phyloP scores from a whole-genome alignment of 441 rosid genomes.

The Pelargonium australe region DNA sequence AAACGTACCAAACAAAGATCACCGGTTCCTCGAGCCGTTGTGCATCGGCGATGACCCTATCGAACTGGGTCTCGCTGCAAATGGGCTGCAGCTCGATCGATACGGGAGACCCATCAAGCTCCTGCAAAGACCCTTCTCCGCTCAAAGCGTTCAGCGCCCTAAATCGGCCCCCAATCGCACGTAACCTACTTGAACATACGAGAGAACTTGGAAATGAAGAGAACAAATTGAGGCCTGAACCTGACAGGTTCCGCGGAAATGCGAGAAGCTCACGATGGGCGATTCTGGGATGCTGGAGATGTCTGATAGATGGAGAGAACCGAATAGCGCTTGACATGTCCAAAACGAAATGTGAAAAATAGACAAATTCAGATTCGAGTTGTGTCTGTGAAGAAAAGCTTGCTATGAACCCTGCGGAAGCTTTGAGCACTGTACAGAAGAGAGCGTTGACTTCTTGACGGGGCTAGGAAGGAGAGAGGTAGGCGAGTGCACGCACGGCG shows the following conservation, averaged over 20 bases:
- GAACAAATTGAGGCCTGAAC: slow-evolving; percentile 18
- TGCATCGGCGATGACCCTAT: slow-evolving; percentile 64
- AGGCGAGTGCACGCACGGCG: neutral
- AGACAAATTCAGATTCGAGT: neutral
- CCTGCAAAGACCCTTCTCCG: slow-evolving; percentile 36
- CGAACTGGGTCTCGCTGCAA: slow-evolving; percentile 52
- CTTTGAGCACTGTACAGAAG: neutral
- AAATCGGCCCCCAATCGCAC: slow-evolving; percentile 24
- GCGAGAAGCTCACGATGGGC: slow-evolving; percentile 17
- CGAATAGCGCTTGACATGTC: slow-evolving; percentile 15
- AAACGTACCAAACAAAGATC: slow-evolving; percentile 62
- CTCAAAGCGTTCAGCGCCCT: slow-evolving; percentile 28
- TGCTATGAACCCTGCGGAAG: neutral
- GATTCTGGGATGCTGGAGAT: slow-evolving; percentile 19
- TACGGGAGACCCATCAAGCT: slow-evolving; percentile 52
- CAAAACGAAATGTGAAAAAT: neutral
- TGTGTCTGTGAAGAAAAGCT: neutral
- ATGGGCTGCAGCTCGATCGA: slow-evolving; percentile 48
- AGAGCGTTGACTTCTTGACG: neutral
- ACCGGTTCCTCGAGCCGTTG: slow-evolving; percentile 54
- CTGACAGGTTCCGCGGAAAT: slow-evolving; percentile 10
- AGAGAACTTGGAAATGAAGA: slow-evolving; percentile 19
- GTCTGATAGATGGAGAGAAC: slow-evolving; percentile 30
- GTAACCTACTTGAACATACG: slow-evolving; percentile 20
- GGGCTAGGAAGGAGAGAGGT: neutral